These are phyloP conservation scores for Scheffersomyces stipitis DNA, from an alignment of 805 yeast genomes.

Conservation along the genomic window DNA sequence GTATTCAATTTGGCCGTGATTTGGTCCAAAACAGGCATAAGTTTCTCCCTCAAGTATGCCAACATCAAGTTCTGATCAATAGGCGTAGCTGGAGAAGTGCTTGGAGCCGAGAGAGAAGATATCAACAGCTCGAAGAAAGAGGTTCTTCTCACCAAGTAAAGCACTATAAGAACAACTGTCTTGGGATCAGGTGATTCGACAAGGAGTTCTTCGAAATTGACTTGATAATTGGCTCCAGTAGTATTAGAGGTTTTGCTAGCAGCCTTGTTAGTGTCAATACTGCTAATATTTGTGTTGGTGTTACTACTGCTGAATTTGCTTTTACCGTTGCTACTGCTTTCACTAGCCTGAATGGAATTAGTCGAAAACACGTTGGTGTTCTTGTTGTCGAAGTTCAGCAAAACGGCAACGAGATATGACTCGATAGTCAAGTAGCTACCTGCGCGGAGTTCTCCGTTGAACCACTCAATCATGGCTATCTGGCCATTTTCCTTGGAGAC, in stretches of 20 bases:
- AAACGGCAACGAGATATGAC: conserved; percentile 10
- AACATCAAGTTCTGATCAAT: conserved; percentile 10
- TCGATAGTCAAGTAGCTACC: conserved; percentile 15
- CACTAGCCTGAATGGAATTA: no score
- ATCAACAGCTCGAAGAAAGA: conserved; percentile 18
- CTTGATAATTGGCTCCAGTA: no score
- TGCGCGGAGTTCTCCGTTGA: conserved; percentile 11
- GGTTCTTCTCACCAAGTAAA: conserved; percentile 25
- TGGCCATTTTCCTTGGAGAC: conserved; percentile 4
- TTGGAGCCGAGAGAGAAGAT: no score
- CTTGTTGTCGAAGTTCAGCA: not conserved
- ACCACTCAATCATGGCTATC: conserved; percentile 15
- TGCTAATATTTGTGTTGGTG: no score
- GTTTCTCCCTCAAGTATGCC: conserved; percentile 22
- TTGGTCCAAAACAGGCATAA: conserved; percentile 28
- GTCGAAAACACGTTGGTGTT: no score
- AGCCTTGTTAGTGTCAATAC: not conserved
- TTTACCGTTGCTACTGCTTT: no score
- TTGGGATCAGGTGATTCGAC: conserved; percentile 4
- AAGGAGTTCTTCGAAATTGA: conserved; percentile 3
- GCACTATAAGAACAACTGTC: conserved; percentile 11
- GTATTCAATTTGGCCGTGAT: conserved; percentile 2
- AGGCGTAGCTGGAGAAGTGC: not conserved
- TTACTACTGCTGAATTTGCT: no score
- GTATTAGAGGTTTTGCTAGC: conserved; percentile 1